phyloP scores from a whole-genome alignment of 2,329 filamentous ascomycete species.

The Simplicillium sp. region DNA sequence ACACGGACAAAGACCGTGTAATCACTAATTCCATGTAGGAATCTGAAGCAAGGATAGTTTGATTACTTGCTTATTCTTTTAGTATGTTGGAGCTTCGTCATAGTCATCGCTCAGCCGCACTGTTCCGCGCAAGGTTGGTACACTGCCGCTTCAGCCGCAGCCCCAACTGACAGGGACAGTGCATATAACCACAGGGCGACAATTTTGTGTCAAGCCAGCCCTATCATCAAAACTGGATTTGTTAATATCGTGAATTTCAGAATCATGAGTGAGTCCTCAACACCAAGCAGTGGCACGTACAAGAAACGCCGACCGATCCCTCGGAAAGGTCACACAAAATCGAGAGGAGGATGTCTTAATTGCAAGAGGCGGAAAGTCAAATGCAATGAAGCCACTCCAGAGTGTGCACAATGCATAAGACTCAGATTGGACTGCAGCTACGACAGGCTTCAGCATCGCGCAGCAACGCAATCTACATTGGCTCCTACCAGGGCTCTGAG shows the following conservation, averaged over 20 bases:
- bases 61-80: no score
- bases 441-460: slow-evolving; percentile 5
- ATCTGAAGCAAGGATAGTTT: no score
- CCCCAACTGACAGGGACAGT: neutral
- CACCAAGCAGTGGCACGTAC: neutral
- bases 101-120: no score
- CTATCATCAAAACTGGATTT: neutral
- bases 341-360: slow-evolving; percentile 19
- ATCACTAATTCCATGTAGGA: no score
- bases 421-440: slow-evolving; percentile 26
- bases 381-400: slow-evolving; percentile 25
- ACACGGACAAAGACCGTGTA: no score
- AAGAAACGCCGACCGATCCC: slow-evolving; percentile 19
- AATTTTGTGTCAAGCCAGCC: neutral
- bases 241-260: no score
- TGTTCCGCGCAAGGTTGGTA: no score
- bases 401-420: slow-evolving; percentile 24
- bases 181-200: neutral
- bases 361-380: slow-evolving; percentile 34
- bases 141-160: neutral
- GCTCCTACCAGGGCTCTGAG: slow-evolving; percentile 7
- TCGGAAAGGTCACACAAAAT: slow-evolving; percentile 24
- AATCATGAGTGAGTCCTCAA: neutral
- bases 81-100: no score
- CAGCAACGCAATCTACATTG: neutral